Percentiles rank a stretch among this genome's conserved stretches.
Evolutionary conservation across 352 stramenopile species (phyloP).

Genomic region (Aphanomyces astaci): DNA sequence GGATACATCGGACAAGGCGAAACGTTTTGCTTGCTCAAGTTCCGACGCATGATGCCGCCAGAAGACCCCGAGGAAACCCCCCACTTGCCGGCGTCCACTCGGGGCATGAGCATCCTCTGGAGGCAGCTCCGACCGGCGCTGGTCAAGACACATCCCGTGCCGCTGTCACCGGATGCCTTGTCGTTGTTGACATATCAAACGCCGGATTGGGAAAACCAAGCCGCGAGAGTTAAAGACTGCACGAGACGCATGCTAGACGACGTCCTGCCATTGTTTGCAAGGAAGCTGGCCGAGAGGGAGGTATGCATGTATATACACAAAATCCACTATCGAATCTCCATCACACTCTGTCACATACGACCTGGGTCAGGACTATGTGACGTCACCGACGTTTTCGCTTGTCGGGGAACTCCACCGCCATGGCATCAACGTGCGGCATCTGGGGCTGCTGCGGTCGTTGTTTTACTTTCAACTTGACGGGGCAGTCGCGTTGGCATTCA

Average conservation of each 20-base stretch:
- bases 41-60: constrained; percentile 74
- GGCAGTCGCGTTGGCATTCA: constrained; percentile 73
- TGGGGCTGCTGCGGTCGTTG: constrained; percentile 69
- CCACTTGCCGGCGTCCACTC: constrained; percentile 66
- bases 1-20: constrained; percentile 44
- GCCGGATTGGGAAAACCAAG: constrained; percentile 78
- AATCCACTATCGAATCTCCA: neutral
- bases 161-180: constrained; percentile 78
- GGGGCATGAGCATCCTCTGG: constrained; percentile 89
- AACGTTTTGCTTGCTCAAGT: constrained; percentile 71
- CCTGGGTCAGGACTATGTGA: constrained; percentile 2
- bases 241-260: constrained; percentile 66
- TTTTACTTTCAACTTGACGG: constrained; percentile 73
- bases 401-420: constrained; percentile 79
- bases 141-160: constrained; percentile 37
- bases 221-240: constrained; percentile 51
- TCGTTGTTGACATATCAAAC: constrained; percentile 80
- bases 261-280: constrained; percentile 67
- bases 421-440: constrained; percentile 85
- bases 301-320: constrained; percentile 63
- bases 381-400: constrained; percentile 26
- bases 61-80: constrained; percentile 77
- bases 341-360: constrained; percentile 26
- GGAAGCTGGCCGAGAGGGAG: constrained; percentile 52
- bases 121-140: constrained; percentile 83